Conservation (phyloP, 1,139 yeast species). For the Yamadazyma atmosphaerica region DNA sequence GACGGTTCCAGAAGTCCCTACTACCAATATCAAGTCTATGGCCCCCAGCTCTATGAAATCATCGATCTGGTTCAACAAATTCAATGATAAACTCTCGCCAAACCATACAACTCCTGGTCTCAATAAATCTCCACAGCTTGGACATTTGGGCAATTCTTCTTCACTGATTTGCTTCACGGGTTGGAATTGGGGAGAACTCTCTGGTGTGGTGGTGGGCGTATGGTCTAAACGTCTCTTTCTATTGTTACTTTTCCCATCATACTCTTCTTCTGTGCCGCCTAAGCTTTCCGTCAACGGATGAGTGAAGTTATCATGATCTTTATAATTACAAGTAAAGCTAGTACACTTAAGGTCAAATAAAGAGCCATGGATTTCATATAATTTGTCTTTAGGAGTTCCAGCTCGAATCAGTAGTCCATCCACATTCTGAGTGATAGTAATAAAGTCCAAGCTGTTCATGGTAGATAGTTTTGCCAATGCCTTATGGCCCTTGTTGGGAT, state of each 20-base stretch:
- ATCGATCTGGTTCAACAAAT: slow-evolving; percentile 65
- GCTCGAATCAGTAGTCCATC: slow-evolving; percentile 75
- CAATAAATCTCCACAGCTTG: slow-evolving; percentile 58
- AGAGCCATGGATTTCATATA: slow-evolving; percentile 78
- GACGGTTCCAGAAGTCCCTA: slow-evolving; percentile 82
- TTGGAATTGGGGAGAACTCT: slow-evolving; percentile 42
- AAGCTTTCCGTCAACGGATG: slow-evolving; percentile 68
- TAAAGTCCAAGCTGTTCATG: slow-evolving; percentile 27
- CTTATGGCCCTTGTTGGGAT: slow-evolving; percentile 72
- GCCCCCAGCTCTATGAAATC: slow-evolving; percentile 58
- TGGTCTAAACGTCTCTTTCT: slow-evolving; percentile 49
- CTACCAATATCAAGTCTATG: slow-evolving; percentile 74
- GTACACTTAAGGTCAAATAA: slow-evolving; percentile 75
- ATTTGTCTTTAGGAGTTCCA: slow-evolving; percentile 49
- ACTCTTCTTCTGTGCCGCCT: slow-evolving; percentile 37
- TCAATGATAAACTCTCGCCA: slow-evolving; percentile 77
- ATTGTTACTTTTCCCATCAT: too few species aligned
- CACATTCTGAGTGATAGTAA: slow-evolving; percentile 79
- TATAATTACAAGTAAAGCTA: slow-evolving; percentile 66
- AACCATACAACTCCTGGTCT: slow-evolving; percentile 95
- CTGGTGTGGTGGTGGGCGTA: slow-evolving; percentile 33
- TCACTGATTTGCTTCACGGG: slow-evolving; percentile 50
- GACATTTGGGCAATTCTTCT: slow-evolving; percentile 72
- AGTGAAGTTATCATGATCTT: slow-evolving; percentile 49
- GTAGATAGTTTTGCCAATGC: slow-evolving; percentile 58